A percentile compares a stretch with the other conserved stretches of the same genome.
phyloP scores from a whole-genome alignment of 768 basidiomycete species.

The Lactifluus hygrophoroides region DNA sequence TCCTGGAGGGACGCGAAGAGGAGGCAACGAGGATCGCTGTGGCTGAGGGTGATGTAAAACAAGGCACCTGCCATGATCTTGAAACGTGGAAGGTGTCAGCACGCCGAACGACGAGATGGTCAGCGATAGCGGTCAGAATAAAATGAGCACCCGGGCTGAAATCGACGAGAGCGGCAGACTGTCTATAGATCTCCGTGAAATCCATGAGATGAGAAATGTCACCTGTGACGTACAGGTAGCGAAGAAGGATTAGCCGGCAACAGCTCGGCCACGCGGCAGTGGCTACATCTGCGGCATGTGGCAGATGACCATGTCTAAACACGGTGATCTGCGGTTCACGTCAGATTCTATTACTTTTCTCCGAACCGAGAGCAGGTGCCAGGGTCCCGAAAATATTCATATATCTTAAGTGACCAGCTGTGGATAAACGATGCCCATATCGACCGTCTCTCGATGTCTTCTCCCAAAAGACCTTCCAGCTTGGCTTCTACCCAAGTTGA shows the following conservation, averaged over 20 bases:
- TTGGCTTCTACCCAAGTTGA: slow-evolving; percentile 9
- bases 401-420: not conserved
- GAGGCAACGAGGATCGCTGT: slow-evolving; percentile 31
- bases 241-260: too few species aligned
- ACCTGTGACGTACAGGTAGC: too few species aligned
- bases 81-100: slow-evolving; percentile 79
- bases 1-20: slow-evolving; percentile 28
- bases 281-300: too few species aligned
- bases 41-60: slow-evolving; percentile 43
- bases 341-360: slow-evolving; percentile 9
- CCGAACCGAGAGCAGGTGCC: too few species aligned
- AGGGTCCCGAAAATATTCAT: not conserved
- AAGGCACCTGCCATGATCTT: slow-evolving; percentile 66
- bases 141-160: slow-evolving; percentile 88
- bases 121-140: slow-evolving; percentile 69
- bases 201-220: slow-evolving; percentile 47
- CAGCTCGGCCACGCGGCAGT: too few species aligned
- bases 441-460: slow-evolving; percentile 1
- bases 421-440: not conserved
- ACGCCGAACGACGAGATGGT: slow-evolving; percentile 75
- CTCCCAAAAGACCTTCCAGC: not conserved
- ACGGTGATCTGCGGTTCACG: not conserved
- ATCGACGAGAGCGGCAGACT: slow-evolving; percentile 53
- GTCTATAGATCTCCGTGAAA: slow-evolving; percentile 80
- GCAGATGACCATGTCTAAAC: too few species aligned